Evolutionary conservation across 257 asterid species (phyloP).

Genomic region (Lithospermum erythrorhizon): DNA sequence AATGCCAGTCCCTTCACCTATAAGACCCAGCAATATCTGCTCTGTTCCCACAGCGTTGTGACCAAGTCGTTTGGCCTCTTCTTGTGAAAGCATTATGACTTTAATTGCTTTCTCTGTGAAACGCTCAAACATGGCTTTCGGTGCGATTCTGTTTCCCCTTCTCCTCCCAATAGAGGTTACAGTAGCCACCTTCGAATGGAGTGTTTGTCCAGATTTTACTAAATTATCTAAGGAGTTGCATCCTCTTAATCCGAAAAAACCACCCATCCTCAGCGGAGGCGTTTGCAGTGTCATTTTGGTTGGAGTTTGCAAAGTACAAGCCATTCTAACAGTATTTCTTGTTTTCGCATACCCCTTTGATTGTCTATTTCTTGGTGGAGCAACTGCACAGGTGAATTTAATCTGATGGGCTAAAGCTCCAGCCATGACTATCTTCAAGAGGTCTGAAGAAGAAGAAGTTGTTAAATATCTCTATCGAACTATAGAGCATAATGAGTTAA

Average conservation of each 20-base stretch:
- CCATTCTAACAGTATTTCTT: conserved; percentile 40
- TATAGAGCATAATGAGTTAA: no score
- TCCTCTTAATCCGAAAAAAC: conserved; percentile 59
- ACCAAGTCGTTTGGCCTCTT: conserved; percentile 94
- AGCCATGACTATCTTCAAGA: conserved; percentile 45
- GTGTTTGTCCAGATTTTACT: conserved; percentile 32
- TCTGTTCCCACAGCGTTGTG: conserved; percentile 94
- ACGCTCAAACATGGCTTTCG: conserved; percentile 95
- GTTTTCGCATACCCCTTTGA: conserved; percentile 36
- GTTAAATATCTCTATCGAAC: no score
- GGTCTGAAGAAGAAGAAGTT: conserved; percentile 27
- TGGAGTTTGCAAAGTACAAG: conserved; percentile 24
- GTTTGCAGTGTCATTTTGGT: no score
- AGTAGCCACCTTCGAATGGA: conserved; percentile 60
- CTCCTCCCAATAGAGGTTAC: conserved; percentile 33
- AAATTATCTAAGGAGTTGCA: conserved; percentile 55
- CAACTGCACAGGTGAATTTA: conserved; percentile 43
- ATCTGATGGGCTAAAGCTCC: conserved; percentile 57
- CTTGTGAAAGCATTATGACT: conserved; percentile 96
- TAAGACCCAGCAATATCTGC: conserved; percentile 85
- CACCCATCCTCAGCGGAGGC: conserved; percentile 31
- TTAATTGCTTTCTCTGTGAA: conserved; percentile 94
- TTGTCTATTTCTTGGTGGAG: conserved; percentile 35
- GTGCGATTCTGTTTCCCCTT: conserved; percentile 36
- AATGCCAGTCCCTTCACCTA: conserved; percentile 97